These are phyloP conservation scores for Gynostemma pentaphyllum DNA, from an alignment of 306 rosid species.

Conservation along the genomic window DNA sequence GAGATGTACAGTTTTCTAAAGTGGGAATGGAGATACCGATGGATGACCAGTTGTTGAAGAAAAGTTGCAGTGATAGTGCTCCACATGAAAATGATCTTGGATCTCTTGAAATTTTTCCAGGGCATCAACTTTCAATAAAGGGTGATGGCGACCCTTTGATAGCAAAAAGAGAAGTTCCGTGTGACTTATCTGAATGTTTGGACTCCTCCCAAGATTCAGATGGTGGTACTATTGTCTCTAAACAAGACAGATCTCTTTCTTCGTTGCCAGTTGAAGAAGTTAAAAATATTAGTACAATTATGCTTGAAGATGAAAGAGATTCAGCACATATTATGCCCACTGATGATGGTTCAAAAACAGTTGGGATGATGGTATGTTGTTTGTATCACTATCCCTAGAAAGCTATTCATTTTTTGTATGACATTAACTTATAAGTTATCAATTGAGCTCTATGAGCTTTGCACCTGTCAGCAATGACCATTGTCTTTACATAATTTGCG, in stretches of 20 bases:
- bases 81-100: constrained; percentile 23
- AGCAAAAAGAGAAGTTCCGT: constrained; percentile 15
- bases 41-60: constrained; percentile 18
- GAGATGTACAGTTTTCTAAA: constrained; percentile 38
- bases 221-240: constrained; percentile 8
- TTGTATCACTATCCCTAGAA: too few relatives aligned
- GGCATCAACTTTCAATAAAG: constrained; percentile 15
- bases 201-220: constrained; percentile 23
- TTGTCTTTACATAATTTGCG: not conserved
- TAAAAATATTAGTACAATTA: not conserved
- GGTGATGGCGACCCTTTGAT: constrained; percentile 17
- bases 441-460: not conserved
- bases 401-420: not conserved
- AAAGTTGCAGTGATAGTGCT: constrained; percentile 7
- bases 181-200: constrained; percentile 13
- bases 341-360: constrained; percentile 15
- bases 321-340: constrained; percentile 7
- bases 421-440: not conserved
- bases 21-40: constrained; percentile 40
- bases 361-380: constrained; percentile 30
- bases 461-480: not conserved
- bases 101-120: constrained; percentile 19
- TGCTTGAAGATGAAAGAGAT: constrained; percentile 17
- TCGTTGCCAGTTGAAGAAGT: constrained; percentile 7
- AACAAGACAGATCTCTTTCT: constrained; percentile 13